Evolutionary conservation across 345 rosid genomes (phyloP), one percentile per base, ranked within the genome.

Genomic region (Euphorbia lathyris): DNA sequence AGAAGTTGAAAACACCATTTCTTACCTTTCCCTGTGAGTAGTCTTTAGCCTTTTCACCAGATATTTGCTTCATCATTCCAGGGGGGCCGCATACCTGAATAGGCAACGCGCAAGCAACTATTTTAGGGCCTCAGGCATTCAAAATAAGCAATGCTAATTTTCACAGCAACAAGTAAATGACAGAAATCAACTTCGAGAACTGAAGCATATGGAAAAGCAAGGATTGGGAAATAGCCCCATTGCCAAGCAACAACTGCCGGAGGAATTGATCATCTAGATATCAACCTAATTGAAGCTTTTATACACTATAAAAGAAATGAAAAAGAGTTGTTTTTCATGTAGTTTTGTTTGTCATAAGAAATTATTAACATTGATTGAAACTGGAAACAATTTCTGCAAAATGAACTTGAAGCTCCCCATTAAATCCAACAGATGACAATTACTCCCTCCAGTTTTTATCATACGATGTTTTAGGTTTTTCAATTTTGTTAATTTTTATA

Each of bases 21-120:
- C 79, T 56, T 82, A 93, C 98, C 97, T 94, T 95, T 79, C 98
- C 98, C 70, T 94, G 96, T 67, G 98, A 81, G 59, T 75, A 53
- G 80, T 91, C 96, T 79, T 89, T 87, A 75, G 96, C 98, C 84
- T 91, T 94, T 34, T 72, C 90, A 53, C 98, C 98, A 17, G 98
- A 91, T 75, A 91, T 77, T 63, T 91, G 97, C 62, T 89, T 82
- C 97, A 91, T 89, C 98, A 94, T 89, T 71, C 97, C 97, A 67
- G 96, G 88, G 53, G 97, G 98, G 38, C 98, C 98, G 43, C 97
- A 94, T 36, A 94, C 96, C 98, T 94, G 77, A 78, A 71, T 50
- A 59, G 52, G 62, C 7, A 48, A 48, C 6, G 52, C 1, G 11
- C 36, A 62, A 65, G 32, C 55, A 34, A 73, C 52, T 36, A 22